Evolutionary conservation across 1,284 basidiomycete species (phyloP), one percentile per base, ranked within the genome.

Genomic region (Malassezia sympodialis): DNA sequence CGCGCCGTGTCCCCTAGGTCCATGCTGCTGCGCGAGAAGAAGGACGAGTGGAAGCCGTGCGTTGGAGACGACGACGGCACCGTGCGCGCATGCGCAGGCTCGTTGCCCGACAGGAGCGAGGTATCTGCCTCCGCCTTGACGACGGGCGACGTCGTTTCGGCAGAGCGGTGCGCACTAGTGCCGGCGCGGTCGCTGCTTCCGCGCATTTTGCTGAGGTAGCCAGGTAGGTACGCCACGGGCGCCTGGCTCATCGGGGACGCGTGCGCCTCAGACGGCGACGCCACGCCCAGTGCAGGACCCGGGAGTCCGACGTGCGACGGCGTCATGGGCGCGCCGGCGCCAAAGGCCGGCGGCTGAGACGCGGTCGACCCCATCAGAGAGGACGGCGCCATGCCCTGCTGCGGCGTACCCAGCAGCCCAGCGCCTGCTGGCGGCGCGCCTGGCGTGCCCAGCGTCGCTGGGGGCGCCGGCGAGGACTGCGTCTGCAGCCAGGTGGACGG

Each of bases 11-110:
- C 57, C 17, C 58, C 58, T 12, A 26, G n/a, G n/a, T 49, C 46
- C 32, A 49, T 10, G 23, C 46, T 49, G 19, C 58, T 61, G 15
- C 58, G 63, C 47, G 58, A 53, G 54, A 68, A 68, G 43, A 68
- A 68, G 39, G 58, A 63, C 27, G 66, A 68, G 50, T 58, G 61
- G 53, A 68, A 68, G 11, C 62, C 57, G 19, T 59, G 58, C 2
- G 53, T 57, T 0, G 66, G 64, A 5, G 66, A 65, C 1, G 59
- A 21, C 32, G 34, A 62, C 49, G 27, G 59, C 59, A 28, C 51
- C 57, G 35, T 49, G 55, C 24, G 65, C 53, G 17, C 60, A 51
- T 8, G 53, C 47, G 46, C 46, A 49, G 44, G 39, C 17, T 58
- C 32, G 15, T 31, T 31, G 23, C 21, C 59, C 0, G 62, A 59